Percentiles rank a stretch among this genome's conserved stretches.
phyloP scores from a whole-genome alignment of 148 eudicot species.

The Fagopyrum tataricum region DNA sequence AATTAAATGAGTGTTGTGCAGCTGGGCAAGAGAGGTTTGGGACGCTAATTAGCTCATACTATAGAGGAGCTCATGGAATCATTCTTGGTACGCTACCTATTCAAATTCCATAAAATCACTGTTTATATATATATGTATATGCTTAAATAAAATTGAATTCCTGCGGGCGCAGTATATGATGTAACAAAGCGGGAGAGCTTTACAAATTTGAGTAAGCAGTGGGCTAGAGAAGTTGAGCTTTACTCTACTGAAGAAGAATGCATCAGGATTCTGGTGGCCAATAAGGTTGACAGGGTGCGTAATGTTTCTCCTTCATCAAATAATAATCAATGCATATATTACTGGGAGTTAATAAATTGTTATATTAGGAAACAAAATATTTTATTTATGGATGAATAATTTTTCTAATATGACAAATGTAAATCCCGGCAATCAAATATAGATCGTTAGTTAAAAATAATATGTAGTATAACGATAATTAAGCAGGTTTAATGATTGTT shows the following conservation, averaged over 20 bases:
- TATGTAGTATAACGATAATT: too few species aligned
- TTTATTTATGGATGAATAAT: too few species aligned
- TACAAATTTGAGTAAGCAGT: constrained; percentile 38
- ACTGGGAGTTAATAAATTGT: too few species aligned
- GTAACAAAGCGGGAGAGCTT: constrained; percentile 55
- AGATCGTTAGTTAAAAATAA: too few species aligned
- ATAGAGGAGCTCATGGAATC: constrained; percentile 68
- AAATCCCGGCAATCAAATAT: too few species aligned
- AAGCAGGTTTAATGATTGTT: too few species aligned
- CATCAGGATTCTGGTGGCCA: constrained; percentile 55
- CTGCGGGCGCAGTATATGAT: constrained; percentile 36
- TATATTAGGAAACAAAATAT: too few species aligned
- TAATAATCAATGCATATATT: too few species aligned
- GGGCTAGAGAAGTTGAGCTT: constrained; percentile 51
- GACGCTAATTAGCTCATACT: constrained; percentile 50
- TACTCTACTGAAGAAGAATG: constrained; percentile 53
- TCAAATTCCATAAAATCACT: too few species aligned
- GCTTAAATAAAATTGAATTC: background rate
- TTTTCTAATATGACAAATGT: too few species aligned
- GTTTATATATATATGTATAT: background rate
- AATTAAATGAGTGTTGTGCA: constrained; percentile 26
- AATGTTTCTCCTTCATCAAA: too few species aligned
- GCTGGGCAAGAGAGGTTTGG: constrained; percentile 81
- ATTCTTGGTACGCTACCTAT: constrained; percentile 34
- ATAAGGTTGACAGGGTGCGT: constrained; percentile 52